Evolutionary conservation across 352 stramenopile genomes (phyloP), one percentile per base, ranked within the genome.

Genomic region (Globisporangium nodosum): DNA sequence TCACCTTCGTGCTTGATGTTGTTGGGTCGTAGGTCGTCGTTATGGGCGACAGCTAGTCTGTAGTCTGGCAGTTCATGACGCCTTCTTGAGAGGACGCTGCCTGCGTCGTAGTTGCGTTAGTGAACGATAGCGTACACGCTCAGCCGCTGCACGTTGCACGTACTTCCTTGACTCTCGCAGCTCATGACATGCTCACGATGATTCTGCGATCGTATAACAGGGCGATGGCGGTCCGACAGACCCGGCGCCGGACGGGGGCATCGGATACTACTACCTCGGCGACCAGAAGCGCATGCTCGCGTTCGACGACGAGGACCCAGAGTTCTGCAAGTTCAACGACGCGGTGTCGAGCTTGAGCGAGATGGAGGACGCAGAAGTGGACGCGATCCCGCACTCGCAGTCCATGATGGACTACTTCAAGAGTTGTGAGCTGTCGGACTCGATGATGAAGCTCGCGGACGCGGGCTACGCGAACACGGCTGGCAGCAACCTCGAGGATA

Each of bases 241-340:
- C 20, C 72, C 78, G 40, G 73, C 84, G 43, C 81, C 78, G 2
- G 84, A 92, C 64, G 80, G 81, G 58, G 84, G 84, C 54, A 83
- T 92, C 49, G 84, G 84, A 15, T 93, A 93, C 53, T 93, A 93
- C 68, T 93, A 90, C 64, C 71, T 93, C n/a, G 84, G 84, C 20
- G 84, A 93, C 52, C 81, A 93, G 54, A 86, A 90, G 64, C 84
- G 81, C 27, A 84, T 93, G 74, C 74, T 93, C 18, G 71, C 74
- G 47, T 88, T 79, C 60, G 78, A 93, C 48, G 72, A 85, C 60
- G 59, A 74, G 3, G 81, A 91, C 49, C 63, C 65, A 2, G 81
- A 88, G n/a, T 93, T 93, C 51, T 66, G 84, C 54, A 75, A 73
- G 12, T 89, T 93, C 59, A 93, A 93, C 48, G 58, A 74, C 47